phyloP scores from a whole-genome alignment of 2,329 filamentous ascomycete species.

The Colletotrichum sp. region DNA sequence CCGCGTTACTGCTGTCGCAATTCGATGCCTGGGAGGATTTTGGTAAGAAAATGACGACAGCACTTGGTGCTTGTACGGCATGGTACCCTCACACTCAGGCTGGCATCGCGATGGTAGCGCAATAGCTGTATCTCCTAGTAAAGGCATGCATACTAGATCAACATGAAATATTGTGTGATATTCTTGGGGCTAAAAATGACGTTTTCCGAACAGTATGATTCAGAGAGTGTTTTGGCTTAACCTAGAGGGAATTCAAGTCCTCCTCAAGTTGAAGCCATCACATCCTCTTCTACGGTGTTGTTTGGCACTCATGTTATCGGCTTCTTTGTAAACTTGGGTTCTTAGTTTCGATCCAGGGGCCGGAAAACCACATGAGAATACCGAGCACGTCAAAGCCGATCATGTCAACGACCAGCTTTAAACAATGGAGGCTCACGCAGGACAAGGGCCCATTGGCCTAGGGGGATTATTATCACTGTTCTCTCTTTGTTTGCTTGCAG shows the following conservation, averaged over 20 bases:
- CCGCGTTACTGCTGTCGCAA: not conserved
- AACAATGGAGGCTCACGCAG: not conserved
- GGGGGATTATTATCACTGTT: not conserved
- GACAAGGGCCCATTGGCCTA: not conserved
- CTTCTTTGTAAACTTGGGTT: not conserved
- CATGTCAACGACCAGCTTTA: not conserved
- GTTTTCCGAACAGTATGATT: not conserved
- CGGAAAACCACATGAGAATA: not conserved
- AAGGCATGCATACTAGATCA: not conserved
- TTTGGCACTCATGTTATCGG: not conserved
- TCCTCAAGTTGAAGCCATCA: not conserved
- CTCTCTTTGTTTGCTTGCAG: not conserved
- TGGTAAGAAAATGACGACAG: not conserved
- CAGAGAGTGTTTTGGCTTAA: not conserved
- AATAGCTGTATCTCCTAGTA: not conserved
- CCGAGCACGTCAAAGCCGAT: not conserved
- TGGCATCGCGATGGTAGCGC: not conserved
- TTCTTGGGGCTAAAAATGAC: not conserved
- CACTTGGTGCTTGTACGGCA: not conserved
- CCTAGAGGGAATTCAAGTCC: not conserved
- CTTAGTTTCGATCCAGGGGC: not conserved
- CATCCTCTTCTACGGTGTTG: not conserved
- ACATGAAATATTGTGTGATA: not conserved
- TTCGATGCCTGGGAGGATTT: not conserved
- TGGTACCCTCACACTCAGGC: not conserved